Base-by-base conservation (phyloP, 768 basidiomycete genomes). In the Hebeloma cylindrosporum region DNA sequence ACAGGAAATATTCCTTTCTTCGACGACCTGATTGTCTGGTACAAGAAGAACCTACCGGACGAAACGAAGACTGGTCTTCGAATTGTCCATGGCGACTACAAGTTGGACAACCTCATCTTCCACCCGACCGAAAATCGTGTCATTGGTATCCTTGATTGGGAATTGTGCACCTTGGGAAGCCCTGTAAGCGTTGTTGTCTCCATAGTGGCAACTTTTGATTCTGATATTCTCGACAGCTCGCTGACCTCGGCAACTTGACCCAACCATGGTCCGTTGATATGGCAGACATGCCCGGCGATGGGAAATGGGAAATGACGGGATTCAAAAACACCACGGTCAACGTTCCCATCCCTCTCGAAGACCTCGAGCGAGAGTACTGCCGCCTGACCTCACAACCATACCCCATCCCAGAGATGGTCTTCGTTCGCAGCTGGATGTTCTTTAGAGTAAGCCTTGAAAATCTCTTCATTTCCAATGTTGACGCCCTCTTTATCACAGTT, bases 21-120 rank as follows among this genome's bases (percentile, higher is more conserved):
- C 62, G 69, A 80, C 34, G 81, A 85, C 52, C 65, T 96, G 56
- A 67, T 90, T 41, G 63, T 64, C 10, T 96, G 89, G 90, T 96
- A 93, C 64, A 66, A 71, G 48, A 62, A 66, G 21, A 77, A 89
- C 58, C 67, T 90, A 20, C 93, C 91, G 2, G 80, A 90, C 56
- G 92, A 94, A 66, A 69, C 60, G 50, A 81, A 81, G 61, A 78
- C 76, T 1, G 90, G 88, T 1, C 70, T 78, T 42, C 82, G 89
- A n/a, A 83, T 99, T 51, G 93, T 98, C 4, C 95, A 98, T 61
- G 95, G 95, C 20, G 95, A 99, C 65, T 98, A 90, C 63, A 99
- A 99, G 64, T 72, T 95, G n/a, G 95, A 99, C 66, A 99, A 99
- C 63, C 63, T 99, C 52, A 78, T 97, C 51, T 98, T 96, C 67